Evolutionary conservation across 140 eudicot species (phyloP), one percentile per base, ranked within the genome.

Genomic region (Senecio squalidus): DNA sequence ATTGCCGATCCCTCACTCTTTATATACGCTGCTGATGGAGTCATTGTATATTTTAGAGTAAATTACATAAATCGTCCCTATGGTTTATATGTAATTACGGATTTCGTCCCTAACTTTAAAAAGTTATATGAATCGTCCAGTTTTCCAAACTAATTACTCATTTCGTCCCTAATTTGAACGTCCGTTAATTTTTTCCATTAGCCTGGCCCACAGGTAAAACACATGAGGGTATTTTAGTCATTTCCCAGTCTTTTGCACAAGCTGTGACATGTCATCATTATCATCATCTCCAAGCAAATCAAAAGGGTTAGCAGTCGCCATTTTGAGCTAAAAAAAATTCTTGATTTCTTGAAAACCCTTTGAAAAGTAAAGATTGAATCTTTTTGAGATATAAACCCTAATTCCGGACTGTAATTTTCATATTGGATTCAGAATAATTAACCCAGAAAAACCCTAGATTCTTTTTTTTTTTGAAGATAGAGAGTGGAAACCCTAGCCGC

Each of bases 211-310:
- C n/a, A n/a, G n/a, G n/a, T n/a, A n/a, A n/a, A n/a, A n/a, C n/a
- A n/a, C n/a, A n/a, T n/a, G n/a, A n/a, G n/a, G n/a, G n/a, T n/a
- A n/a, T n/a, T n/a, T n/a, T n/a, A n/a, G n/a, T n/a, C n/a, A n/a
- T n/a, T n/a, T n/a, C n/a, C n/a, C 76, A 20, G 69, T 71, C 74
- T 82, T 82, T 40, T 81, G 84, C 8, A 86, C 60, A 48, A 91
- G 84, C 80, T 60, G 80, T 9, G 86, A 80, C 3, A 78, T 81
- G 70, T 91, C 98, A 48, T 84, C 98, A 62, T 79, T 62, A 46
- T 91, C 98, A 68, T 86, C 90, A 31, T 83, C 96, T 9, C 76
- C 94, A 31, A 91, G 81, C 86, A 91, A 86, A 79, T 91, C 98
- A 38, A 91, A 91, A 14, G 98, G 98, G 74, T 91, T 91, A 53